Evolutionary conservation across 2,329 filamentous ascomycete species (phyloP).

Genomic region (Xylariaceae sp.): DNA sequence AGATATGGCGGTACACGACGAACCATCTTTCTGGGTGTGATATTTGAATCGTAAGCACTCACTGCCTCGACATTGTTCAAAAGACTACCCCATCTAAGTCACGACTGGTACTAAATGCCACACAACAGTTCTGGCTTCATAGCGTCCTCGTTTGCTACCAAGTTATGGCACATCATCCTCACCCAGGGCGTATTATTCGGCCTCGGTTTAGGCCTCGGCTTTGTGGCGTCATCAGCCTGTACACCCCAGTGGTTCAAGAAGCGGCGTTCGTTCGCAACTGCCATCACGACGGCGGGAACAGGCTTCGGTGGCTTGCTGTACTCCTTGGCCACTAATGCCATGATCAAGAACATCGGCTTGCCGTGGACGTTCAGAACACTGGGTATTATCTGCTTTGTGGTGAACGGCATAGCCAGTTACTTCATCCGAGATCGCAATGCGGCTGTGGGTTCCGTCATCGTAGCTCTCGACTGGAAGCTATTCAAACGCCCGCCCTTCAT

Average conservation of each 20-base stretch:
- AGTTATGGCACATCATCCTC: constrained; percentile 74
- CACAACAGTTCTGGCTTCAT: constrained; percentile 52
- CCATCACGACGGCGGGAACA: constrained; percentile 63
- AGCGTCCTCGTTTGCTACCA: constrained; percentile 62
- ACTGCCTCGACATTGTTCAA: background rate
- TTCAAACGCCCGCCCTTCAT: constrained; percentile 61
- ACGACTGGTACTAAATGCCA: background rate
- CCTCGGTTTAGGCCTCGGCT: constrained; percentile 73
- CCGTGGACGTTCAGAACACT: constrained; percentile 53
- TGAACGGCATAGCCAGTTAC: constrained; percentile 55
- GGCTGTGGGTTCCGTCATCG: constrained; percentile 61
- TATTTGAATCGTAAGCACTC: constrained; percentile 52
- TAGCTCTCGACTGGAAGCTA: constrained; percentile 61
- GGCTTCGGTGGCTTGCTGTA: constrained; percentile 73
- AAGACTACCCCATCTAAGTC: background rate
- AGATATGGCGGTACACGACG: constrained; percentile 62
- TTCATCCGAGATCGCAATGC: constrained; percentile 70
- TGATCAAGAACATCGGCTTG: constrained; percentile 61
- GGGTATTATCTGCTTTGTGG: constrained; percentile 42
- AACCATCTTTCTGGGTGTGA: constrained; percentile 61
- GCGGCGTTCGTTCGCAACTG: constrained; percentile 65
- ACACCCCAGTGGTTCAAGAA: constrained; percentile 72
- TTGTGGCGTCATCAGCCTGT: constrained; percentile 64
- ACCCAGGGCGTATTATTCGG: constrained; percentile 74
- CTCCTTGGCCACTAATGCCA: constrained; percentile 62